A percentile compares a stretch with the other conserved stretches of the same genome.
These are phyloP conservation scores for Phytophthora gonapodyides DNA, from an alignment of 352 stramenopile genomes.

Conservation along the genomic window DNA sequence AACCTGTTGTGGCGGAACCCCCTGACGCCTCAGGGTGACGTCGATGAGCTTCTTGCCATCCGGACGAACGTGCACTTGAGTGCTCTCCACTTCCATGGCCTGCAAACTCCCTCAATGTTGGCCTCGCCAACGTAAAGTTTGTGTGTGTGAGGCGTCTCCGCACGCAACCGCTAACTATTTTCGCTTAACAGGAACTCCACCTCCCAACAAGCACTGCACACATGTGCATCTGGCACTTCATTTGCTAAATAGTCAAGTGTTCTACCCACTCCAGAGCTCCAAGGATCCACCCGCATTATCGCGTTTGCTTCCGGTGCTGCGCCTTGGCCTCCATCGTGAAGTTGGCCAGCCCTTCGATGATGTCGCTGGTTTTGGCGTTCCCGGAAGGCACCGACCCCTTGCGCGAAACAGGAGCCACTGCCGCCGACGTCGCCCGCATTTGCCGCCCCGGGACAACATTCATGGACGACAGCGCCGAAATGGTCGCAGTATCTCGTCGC, in stretches of 20 bases:
- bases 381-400: conserved; percentile 17
- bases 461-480: conserved; percentile 8
- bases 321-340: conserved; percentile 48
- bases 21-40: conserved; percentile 45
- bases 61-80: conserved; percentile 37
- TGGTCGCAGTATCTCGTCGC: conserved; percentile 31
- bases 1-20: conserved; percentile 20
- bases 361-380: conserved; percentile 45
- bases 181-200: conserved; percentile 7
- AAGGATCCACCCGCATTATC: conserved; percentile 21
- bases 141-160: too few relatives aligned
- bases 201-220: neutral
- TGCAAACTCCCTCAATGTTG: neutral
- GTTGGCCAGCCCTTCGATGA: conserved; percentile 51
- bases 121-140: too few relatives aligned
- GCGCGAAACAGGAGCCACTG: conserved; percentile 21
- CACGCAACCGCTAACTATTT: conserved; percentile 24
- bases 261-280: conserved; percentile 20
- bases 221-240: conserved; percentile 22
- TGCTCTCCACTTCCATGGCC: conserved; percentile 61
- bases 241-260: conserved; percentile 37
- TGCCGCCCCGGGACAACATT: conserved; percentile 15
- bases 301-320: conserved; percentile 32
- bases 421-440: conserved; percentile 22
- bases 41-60: conserved; percentile 65